Evolutionary conservation across 2,329 filamentous ascomycete species (phyloP).

Genomic region (Fusarium sp.): DNA sequence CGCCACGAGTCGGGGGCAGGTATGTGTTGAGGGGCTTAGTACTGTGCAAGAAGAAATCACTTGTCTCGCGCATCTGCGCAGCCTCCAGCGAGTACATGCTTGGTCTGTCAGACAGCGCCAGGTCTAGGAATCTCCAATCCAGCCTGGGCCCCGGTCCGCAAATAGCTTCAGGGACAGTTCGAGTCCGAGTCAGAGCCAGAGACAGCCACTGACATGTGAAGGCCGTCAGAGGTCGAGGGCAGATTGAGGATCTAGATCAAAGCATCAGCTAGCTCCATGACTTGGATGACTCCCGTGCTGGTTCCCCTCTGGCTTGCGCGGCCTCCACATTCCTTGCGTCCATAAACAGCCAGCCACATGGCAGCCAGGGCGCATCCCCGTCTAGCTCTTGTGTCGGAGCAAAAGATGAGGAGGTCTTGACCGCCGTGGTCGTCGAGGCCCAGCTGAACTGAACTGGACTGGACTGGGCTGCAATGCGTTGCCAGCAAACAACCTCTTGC

Average conservation of each 20-base stretch:
- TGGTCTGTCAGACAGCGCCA: constrained; percentile 11
- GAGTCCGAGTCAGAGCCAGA: background rate
- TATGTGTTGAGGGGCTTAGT: constrained; percentile 21
- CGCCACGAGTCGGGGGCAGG: constrained; percentile 3
- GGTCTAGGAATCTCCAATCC: constrained; percentile 5
- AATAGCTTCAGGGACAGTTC: constrained; percentile 30
- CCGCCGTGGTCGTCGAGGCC: constrained; percentile 7
- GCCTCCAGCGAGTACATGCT: constrained; percentile 8
- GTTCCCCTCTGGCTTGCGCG: constrained; percentile 9
- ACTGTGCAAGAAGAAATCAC: background rate
- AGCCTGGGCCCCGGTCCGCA: constrained; percentile 12
- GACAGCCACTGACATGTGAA: constrained; percentile 37
- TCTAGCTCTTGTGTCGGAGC: constrained; percentile 5
- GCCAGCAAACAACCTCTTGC: constrained; percentile 25
- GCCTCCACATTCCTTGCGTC: constrained; percentile 32
- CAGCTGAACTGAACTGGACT: constrained; percentile 17
- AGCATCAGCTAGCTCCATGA: constrained; percentile 11
- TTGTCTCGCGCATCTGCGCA: constrained; percentile 3
- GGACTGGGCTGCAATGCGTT: constrained; percentile 36
- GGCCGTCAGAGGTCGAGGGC: constrained; percentile 26
- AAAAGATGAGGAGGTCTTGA: constrained; percentile 22
- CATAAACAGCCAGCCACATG: constrained; percentile 37
- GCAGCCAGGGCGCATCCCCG: constrained; percentile 8
- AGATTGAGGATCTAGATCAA: constrained; percentile 31
- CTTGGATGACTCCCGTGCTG: background rate